Base-by-base conservation (phyloP, 1,284 basidiomycete genomes). In the Ceratobasidium sp. region DNA sequence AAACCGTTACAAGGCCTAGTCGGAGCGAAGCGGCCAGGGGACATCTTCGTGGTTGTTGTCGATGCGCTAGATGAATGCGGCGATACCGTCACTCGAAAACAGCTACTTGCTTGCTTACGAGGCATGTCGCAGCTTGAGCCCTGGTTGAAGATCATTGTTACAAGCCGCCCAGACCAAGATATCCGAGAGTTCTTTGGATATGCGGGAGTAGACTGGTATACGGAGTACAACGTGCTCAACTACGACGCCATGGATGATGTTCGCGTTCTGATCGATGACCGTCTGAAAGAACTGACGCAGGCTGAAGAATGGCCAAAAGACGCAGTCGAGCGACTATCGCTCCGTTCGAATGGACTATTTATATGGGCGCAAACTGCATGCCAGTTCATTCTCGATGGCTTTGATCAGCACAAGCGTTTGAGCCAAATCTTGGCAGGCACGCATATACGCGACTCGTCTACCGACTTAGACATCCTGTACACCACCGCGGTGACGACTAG, bases 101-200 rank as follows among this genome's bases (percentile, higher is more conserved):
- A 57, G 38, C 67, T 71, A 15, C 38, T 59, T n/a, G 38, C 2
- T 1, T 56, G 28, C 28, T 20, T 61, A 2, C 38, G n/a, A 17
- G 23, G 40, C 20, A 52, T 70, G 33, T 64, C 26, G 2, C 26
- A 64, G 28, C 61, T 64, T 42, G 66, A 40, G 26, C 26, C 56
- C 2, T 48, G 40, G 4, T 28, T 77, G 23, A 54, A 59, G 20
- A 26, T 77, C 52, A 46, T 77, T 44, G 68, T 77, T n/a, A 77
- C 76, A 23, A 77, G 76, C 26, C 76, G 76, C 6, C 65, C 66
- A n/a, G 67, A 69, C 15, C 20, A 20, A 40, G 40, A 57, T 6
- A 59, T 77, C 17, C 46, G 23, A 44, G 10, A 12, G 12, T 38
- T n/a, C 12, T 70, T 70, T 28, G 38, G 20, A 26, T 12, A 38